Evolutionary conservation across 768 basidiomycete genomes (phyloP).

Genomic region (Calocybe indica): DNA sequence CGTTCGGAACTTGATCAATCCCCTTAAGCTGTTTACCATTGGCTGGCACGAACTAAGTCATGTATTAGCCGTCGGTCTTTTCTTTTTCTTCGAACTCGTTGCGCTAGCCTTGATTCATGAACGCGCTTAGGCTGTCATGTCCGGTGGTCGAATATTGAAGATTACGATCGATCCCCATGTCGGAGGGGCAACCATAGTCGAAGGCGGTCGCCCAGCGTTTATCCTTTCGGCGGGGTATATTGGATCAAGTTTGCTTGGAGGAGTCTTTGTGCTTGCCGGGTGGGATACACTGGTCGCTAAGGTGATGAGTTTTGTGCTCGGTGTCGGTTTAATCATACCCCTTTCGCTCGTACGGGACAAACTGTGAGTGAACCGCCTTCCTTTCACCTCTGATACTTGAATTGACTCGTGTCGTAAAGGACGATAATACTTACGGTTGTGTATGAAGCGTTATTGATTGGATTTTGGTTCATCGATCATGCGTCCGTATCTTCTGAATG

Average conservation of each 20-base stretch:
- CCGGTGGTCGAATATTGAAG: slow-evolving; percentile 72
- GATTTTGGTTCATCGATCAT: slow-evolving; percentile 95
- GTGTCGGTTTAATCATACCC: slow-evolving; percentile 80
- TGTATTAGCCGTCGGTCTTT: slow-evolving; percentile 56
- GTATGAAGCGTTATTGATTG: slow-evolving; percentile 84
- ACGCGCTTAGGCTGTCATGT: slow-evolving; percentile 57
- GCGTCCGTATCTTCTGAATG: slow-evolving; percentile 45
- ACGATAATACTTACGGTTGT: slow-evolving; percentile 78
- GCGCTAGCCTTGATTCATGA: slow-evolving; percentile 1
- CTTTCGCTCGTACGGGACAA: slow-evolving; percentile 85
- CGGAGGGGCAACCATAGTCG: slow-evolving; percentile 71
- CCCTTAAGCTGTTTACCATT: slow-evolving; percentile 82
- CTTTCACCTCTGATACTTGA: neutral
- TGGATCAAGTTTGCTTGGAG: slow-evolving; percentile 78
- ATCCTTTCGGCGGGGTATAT: slow-evolving; percentile 79
- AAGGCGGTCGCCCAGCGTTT: slow-evolving; percentile 67
- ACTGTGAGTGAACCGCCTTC: slow-evolving; percentile 47
- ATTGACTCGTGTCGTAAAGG: slow-evolving; percentile 32
- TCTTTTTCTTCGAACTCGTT: neutral
- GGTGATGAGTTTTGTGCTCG: slow-evolving; percentile 87
- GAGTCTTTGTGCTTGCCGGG: slow-evolving; percentile 75
- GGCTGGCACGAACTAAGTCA: slow-evolving; percentile 89
- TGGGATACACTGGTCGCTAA: slow-evolving; percentile 91
- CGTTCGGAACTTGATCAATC: slow-evolving; percentile 72
- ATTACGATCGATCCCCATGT: slow-evolving; percentile 82